Base-by-base conservation (phyloP, 2,329 filamentous ascomycete species). In the Paracoccidioides lutzii region DNA sequence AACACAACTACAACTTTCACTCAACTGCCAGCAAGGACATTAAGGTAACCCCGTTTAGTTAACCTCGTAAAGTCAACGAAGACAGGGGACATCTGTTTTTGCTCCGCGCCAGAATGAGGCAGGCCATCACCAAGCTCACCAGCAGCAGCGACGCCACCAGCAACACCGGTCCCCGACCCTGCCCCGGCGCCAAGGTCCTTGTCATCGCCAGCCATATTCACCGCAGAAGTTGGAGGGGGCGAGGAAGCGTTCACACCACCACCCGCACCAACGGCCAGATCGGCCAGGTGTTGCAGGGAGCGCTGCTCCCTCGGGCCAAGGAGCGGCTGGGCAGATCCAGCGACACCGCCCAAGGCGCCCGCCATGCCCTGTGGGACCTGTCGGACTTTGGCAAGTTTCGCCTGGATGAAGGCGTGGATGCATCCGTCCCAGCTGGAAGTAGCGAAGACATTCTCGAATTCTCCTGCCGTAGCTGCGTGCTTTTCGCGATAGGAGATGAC, bases 401-500 rank as follows among this genome's bases (percentile, higher is more conserved):
- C 67, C 57, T 70, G 69, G n/a, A 72, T 63, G 61, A 72, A 71
- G 45, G 64, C 62, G 12, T 69, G 70, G 53, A 74, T 69, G 55
- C 71, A 71, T 5, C 65, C 61, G 57, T 73, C 71, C 72, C 72
- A 74, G 38, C 64, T 63, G 5, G 65, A 64, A 1, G 70, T 73
- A 15, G 64, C 63, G 57, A 73, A 72, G 30, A 73, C 66, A 50
- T 70, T 66, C 2, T 65, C 65, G 35, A 73, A 73, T 52, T 73
- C 71, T 7, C 62, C 57, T 1, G 61, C 61, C 32, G 65, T 61
- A 9, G 61, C 41, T 8, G 63, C 56, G 35, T 62, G 61, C 59
- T 69, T 69, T 28, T 67, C 72, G 28, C 78, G 74, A 7, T 71
- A 67, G 42, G 75, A 72, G 46, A 79, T 69, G 3, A 78, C 70